Evolutionary conservation across 441 rosid genomes (phyloP).

Genomic region (Lagerstroemia fauriei): DNA sequence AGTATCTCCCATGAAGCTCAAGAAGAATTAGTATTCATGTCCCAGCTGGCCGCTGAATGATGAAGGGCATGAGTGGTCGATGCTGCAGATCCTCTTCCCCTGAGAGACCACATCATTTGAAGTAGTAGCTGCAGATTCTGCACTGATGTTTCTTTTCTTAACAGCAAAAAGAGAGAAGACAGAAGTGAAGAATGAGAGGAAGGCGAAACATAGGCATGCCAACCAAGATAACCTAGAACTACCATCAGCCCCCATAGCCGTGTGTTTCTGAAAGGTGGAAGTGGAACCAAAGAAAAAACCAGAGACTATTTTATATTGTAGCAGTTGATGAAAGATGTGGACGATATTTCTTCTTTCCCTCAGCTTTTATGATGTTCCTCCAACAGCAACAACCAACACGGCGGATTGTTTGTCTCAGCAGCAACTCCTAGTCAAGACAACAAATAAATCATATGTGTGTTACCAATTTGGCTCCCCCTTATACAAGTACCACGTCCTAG

Average conservation of each 20-base stretch:
- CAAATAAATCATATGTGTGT: not conserved
- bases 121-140: not conserved
- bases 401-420: no score
- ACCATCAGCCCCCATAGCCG: not conserved
- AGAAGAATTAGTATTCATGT: not conserved
- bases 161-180: not conserved
- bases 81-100: not conserved
- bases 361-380: no score
- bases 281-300: not conserved
- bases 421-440: not conserved
- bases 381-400: not conserved
- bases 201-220: not conserved
- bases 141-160: not conserved
- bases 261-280: not conserved
- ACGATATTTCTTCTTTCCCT: no score
- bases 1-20: conserved; percentile 3
- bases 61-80: not conserved
- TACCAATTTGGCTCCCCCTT: not conserved
- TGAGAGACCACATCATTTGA: not conserved
- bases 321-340: not conserved
- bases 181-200: not conserved
- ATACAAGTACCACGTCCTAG: no score
- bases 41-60: not conserved
- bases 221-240: not conserved
- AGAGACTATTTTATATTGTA: not conserved